Base-by-base conservation (phyloP, 495 filamentous ascomycete species). In the Immersiella caudata region DNA sequence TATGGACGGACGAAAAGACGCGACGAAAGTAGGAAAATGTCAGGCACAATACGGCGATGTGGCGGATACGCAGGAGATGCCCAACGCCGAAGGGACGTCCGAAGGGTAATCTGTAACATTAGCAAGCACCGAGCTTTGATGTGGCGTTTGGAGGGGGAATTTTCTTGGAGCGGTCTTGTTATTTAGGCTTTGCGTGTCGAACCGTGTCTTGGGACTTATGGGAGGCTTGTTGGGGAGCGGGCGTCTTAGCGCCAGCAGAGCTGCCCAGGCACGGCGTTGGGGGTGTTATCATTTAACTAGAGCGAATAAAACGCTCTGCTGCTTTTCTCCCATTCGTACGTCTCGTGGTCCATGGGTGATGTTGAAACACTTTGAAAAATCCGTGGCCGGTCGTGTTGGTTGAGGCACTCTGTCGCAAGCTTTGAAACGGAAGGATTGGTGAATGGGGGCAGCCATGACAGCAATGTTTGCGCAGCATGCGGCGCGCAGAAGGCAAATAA, bases 71-170 rank as follows among this genome's bases (percentile, higher is more conserved):
- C 18, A 50, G 68, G 64, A 65, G 57, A 66, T 65, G 65, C 65
- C 65, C 65, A 51, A n/a, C 20, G 16, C 24, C 22, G 60, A 40
- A 25, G 46, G 25, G 46, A 63, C 55, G 24, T 49, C 22, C 52
- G 26, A 40, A 25, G 55, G 54, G 61, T 62, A 64, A 70, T 68
- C 62, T 68, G 66, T 68, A 68, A 68, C 60, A 64, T 50, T 64
- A 68, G 24, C 52, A 57, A 65, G 63, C 27, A 27, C 40, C 61
- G 49, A 20, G 24, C n/a, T 60, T 11, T 54, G 63, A 58, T 65
- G 50, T 16, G 50, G 63, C 51, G 63, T 27, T n/a, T 56, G 51
- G 21, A n/a, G 63, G n/a, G 26, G 14, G 24, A 16, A 36, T 40
- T 54, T 21, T 35, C 0, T 62, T 12, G 59, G 35, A 21, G 59